Conservation (phyloP, 2,329 filamentous ascomycete genomes). For the Aureobasidium sp. region DNA sequence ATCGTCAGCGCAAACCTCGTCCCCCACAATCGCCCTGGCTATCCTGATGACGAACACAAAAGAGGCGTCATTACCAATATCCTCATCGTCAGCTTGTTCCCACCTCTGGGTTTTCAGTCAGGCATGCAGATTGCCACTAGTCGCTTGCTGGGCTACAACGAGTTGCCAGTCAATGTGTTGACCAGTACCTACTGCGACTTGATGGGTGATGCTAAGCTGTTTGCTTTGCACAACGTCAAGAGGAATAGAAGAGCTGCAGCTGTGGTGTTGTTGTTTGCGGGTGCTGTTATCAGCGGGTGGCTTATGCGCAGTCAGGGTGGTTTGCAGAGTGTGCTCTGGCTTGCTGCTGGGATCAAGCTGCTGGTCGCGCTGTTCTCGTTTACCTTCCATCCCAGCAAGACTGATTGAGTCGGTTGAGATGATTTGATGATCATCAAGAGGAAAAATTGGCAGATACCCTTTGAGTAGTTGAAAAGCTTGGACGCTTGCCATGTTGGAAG, state of each 20-base stretch:
- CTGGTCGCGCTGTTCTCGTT: conserved; percentile 27
- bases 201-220: conserved; percentile 41
- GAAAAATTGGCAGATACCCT: too few species aligned
- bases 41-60: conserved; percentile 16
- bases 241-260: conserved; percentile 40
- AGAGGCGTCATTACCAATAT: conserved; percentile 29
- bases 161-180: conserved; percentile 47
- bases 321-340: conserved; percentile 37
- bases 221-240: conserved; percentile 42
- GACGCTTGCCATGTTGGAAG: not conserved
- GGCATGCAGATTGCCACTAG: conserved; percentile 46
- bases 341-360: conserved; percentile 39
- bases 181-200: conserved; percentile 49
- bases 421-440: not conserved
- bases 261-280: conserved; percentile 39
- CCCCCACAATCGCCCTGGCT: conserved; percentile 33
- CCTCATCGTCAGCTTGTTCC: conserved; percentile 37
- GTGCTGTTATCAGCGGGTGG: conserved; percentile 43
- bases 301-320: conserved; percentile 35
- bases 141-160: conserved; percentile 43
- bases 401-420: not conserved
- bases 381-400: conserved; percentile 9
- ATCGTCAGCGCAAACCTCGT: conserved; percentile 41
- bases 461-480: too few species aligned
- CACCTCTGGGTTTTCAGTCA: conserved; percentile 44